Evolutionary conservation across 2,329 filamentous ascomycete species (phyloP).

Genomic region (Trichoderma atroviride): DNA sequence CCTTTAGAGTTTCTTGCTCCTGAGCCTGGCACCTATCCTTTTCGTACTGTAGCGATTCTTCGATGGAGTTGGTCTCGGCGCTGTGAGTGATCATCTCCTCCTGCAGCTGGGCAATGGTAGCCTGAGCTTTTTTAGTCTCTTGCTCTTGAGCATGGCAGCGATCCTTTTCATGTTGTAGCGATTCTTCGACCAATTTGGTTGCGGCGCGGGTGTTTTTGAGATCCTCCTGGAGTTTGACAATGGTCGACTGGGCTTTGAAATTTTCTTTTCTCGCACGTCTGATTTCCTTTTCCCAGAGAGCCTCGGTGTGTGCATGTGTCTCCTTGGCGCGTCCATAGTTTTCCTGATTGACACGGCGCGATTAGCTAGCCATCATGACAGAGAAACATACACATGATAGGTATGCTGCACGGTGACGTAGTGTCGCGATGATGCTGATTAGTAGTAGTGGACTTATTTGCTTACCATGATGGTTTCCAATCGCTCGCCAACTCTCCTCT

Average conservation of each 20-base stretch:
- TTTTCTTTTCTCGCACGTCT: constrained; percentile 70
- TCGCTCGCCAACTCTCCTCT: constrained; percentile 67
- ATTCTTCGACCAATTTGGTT: constrained; percentile 60
- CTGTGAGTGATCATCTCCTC: constrained; percentile 70
- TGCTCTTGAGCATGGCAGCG: constrained; percentile 65
- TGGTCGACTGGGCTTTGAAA: constrained; percentile 71
- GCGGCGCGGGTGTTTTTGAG: constrained; percentile 62
- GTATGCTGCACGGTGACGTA: constrained; percentile 9
- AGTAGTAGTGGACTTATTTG: constrained; percentile 12
- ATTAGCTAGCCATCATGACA: constrained; percentile 2
- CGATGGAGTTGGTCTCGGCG: constrained; percentile 56
- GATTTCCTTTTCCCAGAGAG: constrained; percentile 74
- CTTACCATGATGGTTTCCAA: constrained; percentile 71
- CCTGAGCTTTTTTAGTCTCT: constrained; percentile 73
- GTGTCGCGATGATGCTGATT: not conserved
- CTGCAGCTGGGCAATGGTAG: constrained; percentile 67
- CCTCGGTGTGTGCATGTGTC: constrained; percentile 66
- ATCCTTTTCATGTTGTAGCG: constrained; percentile 65
- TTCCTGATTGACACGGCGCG: constrained; percentile 53
- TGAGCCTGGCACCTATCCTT: constrained; percentile 62
- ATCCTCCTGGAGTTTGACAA: constrained; percentile 74
- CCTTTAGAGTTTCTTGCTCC: constrained; percentile 74
- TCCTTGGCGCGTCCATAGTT: constrained; percentile 72
- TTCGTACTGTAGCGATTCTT: constrained; percentile 64
- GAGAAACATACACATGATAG: not conserved